Evolutionary conservation across 1,284 basidiomycete species (phyloP).

Genomic region (Blastosporella zonata): DNA sequence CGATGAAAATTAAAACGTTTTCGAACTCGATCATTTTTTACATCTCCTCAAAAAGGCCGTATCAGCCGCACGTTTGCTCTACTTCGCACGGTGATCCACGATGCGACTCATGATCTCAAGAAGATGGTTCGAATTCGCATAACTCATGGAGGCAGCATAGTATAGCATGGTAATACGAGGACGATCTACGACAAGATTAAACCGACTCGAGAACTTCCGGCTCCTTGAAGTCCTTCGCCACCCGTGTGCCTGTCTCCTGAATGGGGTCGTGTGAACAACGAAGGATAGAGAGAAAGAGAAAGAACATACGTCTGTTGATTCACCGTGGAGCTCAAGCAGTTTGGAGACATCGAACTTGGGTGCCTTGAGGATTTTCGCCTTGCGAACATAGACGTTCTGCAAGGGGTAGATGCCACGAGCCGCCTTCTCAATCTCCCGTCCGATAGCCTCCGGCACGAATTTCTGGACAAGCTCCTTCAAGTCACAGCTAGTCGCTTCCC

Average conservation of each 20-base stretch:
- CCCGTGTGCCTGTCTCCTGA: conserved; percentile 86
- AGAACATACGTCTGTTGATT: conserved; percentile 80
- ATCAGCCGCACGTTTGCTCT: background rate
- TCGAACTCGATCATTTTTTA: background rate
- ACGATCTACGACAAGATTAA: conserved; percentile 40
- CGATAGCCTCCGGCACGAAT: conserved; percentile 99
- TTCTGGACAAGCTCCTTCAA: conserved; percentile 98
- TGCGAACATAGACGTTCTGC: conserved; percentile 98
- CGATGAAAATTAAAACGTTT: background rate
- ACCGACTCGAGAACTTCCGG: conserved; percentile 84
- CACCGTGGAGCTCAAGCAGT: conserved; percentile 94
- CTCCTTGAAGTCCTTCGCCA: conserved; percentile 92
- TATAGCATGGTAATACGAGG: conserved; percentile 16
- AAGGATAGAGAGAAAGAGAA: background rate
- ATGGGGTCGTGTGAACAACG: conserved; percentile 16
- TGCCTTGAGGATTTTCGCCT: conserved; percentile 96
- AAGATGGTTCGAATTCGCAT: conserved; percentile 2
- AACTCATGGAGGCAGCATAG: conserved; percentile 18
- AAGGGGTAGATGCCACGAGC: conserved; percentile 95
- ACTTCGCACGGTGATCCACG: too few relatives aligned
- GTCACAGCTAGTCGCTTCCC: conserved; percentile 94
- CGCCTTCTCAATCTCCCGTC: conserved; percentile 99
- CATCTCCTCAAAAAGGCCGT: too few relatives aligned
- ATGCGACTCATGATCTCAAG: background rate
- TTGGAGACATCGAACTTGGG: conserved; percentile 97